Base-by-base conservation (phyloP, 2,329 filamentous ascomycete genomes). In the Verticillium longisporum region DNA sequence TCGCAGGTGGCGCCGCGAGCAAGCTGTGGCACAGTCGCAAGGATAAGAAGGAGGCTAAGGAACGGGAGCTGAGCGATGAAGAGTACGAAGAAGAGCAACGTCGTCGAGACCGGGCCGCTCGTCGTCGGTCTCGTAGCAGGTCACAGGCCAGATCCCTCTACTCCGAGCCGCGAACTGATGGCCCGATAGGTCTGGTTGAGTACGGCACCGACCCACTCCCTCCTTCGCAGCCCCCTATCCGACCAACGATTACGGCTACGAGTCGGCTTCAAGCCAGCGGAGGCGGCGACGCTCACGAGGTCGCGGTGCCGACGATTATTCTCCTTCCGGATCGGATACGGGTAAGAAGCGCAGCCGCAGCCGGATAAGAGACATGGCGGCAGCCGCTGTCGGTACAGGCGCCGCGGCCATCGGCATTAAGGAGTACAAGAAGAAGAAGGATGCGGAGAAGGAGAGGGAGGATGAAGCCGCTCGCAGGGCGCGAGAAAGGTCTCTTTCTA, bases 171-270 rank as follows among this genome's bases (percentile, higher is more conserved):
- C 75, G 74, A 66, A 80, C 82, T 87, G 84, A 87, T 83, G 81
- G 80, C 78, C 83, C 86, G 77, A 77, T 87, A 85, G 85, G 84
- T 77, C 80, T 87, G 80, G 83, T 88, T 81, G 83, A 88, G 73
- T 88, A 88, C 78, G 85, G 85, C 67, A 78, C 77, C 70, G 79
- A 81, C 66, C 84, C 85, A 68, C 78, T 88, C 65, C 74, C 75
- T 66, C 77, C 77, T 64, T 69, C 73, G 63, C 69, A 70, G 37
- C 71, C 74, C 66, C 71, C 56, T 69, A 73, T 64, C 70, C 72
- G 56, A 66, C 68, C 32, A 62, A 67, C 58, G 70, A 68, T 45
- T 68, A 74, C 61, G 75, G 72, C 61, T 80, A 82, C 69, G 81
- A 82, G 61, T 79, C 80, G 60, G 80, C 81, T 60, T 75, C 74